These are phyloP conservation scores for Melaleuca alternifolia DNA, from an alignment of 345 rosid species.

Conservation along the genomic window DNA sequence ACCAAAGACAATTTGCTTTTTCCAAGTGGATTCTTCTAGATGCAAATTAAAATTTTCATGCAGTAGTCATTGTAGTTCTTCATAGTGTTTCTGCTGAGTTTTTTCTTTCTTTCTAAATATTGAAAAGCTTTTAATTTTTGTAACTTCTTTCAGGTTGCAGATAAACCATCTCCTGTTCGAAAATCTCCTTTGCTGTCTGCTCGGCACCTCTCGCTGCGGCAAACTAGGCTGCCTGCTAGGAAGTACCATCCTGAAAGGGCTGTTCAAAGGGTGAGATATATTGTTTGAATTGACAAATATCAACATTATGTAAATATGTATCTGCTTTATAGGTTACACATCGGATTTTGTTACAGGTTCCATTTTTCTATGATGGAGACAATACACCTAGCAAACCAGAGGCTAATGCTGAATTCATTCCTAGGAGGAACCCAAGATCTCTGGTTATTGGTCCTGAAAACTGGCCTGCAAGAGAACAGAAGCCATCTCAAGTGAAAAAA, in stretches of 20 bases:
- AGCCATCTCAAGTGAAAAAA: conserved; percentile 25
- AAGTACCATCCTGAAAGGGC: conserved; percentile 54
- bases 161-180: conserved; percentile 59
- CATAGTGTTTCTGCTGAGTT: not conserved
- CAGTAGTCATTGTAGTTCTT: not conserved
- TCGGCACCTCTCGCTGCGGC: conserved; percentile 58
- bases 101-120: not conserved
- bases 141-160: conserved; percentile 38
- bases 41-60: not conserved
- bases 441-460: conserved; percentile 57
- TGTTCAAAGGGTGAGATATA: conserved; percentile 36
- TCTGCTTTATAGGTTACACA: not conserved
- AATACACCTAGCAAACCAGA: conserved; percentile 61
- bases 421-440: conserved; percentile 81
- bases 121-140: not conserved
- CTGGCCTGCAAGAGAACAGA: conserved; percentile 32
- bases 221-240: conserved; percentile 58
- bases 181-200: conserved; percentile 61
- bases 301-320: not conserved
- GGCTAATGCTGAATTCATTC: conserved; percentile 69
- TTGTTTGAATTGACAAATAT: not conserved
- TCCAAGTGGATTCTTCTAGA: not conserved
- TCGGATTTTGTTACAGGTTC: conserved; percentile 39
- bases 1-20: not conserved
- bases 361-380: conserved; percentile 67